Evolutionary conservation across 1,284 basidiomycete genomes (phyloP).

Genomic region (Mycena citricolor): DNA sequence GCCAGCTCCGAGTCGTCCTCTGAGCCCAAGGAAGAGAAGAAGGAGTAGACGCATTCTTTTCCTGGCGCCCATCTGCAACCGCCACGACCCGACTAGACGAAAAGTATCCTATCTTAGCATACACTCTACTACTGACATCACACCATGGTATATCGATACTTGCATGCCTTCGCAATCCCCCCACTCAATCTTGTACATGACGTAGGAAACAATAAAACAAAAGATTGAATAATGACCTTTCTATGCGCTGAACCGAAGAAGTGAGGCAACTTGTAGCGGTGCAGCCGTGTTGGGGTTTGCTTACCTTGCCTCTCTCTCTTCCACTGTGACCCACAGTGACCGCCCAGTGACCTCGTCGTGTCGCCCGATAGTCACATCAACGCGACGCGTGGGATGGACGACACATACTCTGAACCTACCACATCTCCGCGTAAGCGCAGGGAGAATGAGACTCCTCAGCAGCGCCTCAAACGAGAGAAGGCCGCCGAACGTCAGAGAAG

Average conservation of each 20-base stretch:
- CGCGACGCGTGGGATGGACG: no score
- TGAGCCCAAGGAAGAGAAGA: conserved; percentile 48
- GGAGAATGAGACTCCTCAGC: conserved; percentile 69
- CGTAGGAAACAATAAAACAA: conserved; percentile 10
- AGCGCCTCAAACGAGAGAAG: conserved; percentile 74
- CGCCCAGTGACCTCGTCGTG: no score
- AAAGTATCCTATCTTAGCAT: conserved; percentile 21
- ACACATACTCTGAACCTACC: no score
- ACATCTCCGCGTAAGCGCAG: no score
- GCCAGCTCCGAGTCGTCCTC: conserved; percentile 48
- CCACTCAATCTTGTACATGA: conserved; percentile 18
- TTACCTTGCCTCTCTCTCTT: no score
- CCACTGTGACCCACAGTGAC: no score
- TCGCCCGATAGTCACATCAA: no score
- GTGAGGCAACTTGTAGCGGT: no score
- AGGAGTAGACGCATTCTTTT: conserved; percentile 46
- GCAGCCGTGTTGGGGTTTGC: no score
- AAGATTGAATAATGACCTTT: conserved; percentile 18
- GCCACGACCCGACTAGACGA: conserved; percentile 18
- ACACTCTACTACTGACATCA: conserved; percentile 12
- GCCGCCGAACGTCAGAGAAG: conserved; percentile 76
- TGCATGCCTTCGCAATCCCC: no score
- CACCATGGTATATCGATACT: conserved; percentile 25
- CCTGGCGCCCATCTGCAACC: background rate
- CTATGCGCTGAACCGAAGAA: no score